Conservation (phyloP, 2,329 filamentous ascomycete genomes). For the Sporothrix brasiliensis region DNA sequence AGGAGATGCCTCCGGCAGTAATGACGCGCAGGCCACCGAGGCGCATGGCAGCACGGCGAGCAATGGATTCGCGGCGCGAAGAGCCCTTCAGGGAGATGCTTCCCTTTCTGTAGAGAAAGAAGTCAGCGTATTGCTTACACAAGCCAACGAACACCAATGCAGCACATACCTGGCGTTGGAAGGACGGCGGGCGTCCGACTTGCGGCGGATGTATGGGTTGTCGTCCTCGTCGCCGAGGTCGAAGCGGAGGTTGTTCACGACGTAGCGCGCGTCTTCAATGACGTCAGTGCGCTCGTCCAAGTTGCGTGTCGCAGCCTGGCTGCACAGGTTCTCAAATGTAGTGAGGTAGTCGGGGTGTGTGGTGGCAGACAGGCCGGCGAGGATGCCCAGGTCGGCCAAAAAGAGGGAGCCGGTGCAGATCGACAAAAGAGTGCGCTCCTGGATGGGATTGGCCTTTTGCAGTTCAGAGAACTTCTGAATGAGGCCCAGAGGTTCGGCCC, state of each 20-base stretch:
- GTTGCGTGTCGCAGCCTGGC: conserved; percentile 69
- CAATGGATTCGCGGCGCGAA: conserved; percentile 76
- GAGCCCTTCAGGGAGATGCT: conserved; percentile 79
- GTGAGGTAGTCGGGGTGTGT: conserved; percentile 81
- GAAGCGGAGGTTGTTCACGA: conserved; percentile 89
- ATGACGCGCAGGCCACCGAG: conserved; percentile 72
- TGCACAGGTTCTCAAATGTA: conserved; percentile 79
- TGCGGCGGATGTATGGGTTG: conserved; percentile 80
- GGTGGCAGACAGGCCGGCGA: conserved; percentile 77
- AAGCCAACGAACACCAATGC: background rate
- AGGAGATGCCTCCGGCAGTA: conserved; percentile 75
- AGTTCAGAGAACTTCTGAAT: conserved; percentile 78
- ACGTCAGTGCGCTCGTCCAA: conserved; percentile 78
- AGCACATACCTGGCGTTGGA: conserved; percentile 58
- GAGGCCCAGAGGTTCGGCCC: conserved; percentile 68
- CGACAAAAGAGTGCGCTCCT: conserved; percentile 79
- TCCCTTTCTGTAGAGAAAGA: conserved; percentile 63
- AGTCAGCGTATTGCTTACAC: background rate
- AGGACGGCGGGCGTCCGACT: conserved; percentile 66
- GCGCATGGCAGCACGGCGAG: conserved; percentile 74
- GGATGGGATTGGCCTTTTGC: conserved; percentile 75
- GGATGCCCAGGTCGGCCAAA: conserved; percentile 74
- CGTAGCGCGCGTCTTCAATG: conserved; percentile 77
- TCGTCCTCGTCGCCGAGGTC: conserved; percentile 80
- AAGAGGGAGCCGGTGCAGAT: conserved; percentile 79